These are phyloP conservation scores for Protea cynaroides DNA, from an alignment of 164 flowering plant species.

Conservation along the genomic window DNA sequence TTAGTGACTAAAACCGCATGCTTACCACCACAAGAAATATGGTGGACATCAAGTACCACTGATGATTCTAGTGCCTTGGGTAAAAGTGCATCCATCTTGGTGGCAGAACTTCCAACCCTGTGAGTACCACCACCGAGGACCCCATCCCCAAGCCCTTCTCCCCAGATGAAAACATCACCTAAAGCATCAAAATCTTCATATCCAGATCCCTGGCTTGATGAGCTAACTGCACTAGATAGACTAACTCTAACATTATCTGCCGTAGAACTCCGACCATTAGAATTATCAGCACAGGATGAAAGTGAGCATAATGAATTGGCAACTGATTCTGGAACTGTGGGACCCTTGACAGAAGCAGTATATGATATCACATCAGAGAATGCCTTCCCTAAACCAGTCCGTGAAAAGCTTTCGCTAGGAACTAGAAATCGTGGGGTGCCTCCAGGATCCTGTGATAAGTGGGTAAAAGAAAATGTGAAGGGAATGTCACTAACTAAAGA, in stretches of 20 bases:
- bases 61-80: conserved; percentile 81
- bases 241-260: conserved; percentile 68
- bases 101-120: conserved; percentile 28
- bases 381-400: conserved; percentile 66
- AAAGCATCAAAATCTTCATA: conserved; percentile 72
- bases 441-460: conserved; percentile 49
- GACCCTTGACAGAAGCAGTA: conserved; percentile 44
- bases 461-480: background rate
- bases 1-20: conserved; percentile 81
- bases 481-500: conserved; percentile 1
- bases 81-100: conserved; percentile 51
- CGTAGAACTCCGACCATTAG: conserved; percentile 49
- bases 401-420: conserved; percentile 36
- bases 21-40: conserved; percentile 71
- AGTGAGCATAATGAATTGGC: conserved; percentile 27
- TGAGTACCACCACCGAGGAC: conserved; percentile 58
- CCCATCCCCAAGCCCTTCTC: conserved; percentile 71
- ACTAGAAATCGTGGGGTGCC: conserved; percentile 32
- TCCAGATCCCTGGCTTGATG: conserved; percentile 85
- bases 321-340: conserved; percentile 29
- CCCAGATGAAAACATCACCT: conserved; percentile 92
- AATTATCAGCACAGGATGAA: conserved; percentile 40
- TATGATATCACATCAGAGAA: conserved; percentile 61
- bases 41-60: conserved; percentile 67
- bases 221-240: conserved; percentile 85